A percentile compares a stretch with the other conserved stretches of the same genome.
These are phyloP conservation scores for Lagenaria siceraria DNA, from an alignment of 306 rosid genomes.

Conservation along the genomic window DNA sequence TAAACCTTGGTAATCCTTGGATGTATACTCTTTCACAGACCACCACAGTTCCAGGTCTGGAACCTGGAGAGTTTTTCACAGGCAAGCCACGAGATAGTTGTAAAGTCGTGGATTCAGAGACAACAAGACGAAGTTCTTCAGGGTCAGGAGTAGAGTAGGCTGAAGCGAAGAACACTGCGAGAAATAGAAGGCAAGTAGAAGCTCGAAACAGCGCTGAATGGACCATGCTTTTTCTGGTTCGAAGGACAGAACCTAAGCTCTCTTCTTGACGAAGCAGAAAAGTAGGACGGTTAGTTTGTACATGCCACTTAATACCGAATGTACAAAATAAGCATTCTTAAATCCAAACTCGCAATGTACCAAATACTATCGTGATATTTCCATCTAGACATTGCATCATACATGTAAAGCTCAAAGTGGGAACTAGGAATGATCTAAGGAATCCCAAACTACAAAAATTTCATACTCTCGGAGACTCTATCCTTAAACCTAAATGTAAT, in stretches of 20 bases:
- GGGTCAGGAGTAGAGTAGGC: not conserved
- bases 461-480: not conserved
- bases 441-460: not conserved
- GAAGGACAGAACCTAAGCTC: not conserved
- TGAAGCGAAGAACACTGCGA: not conserved
- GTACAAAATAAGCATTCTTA: not conserved
- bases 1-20: slow-evolving; percentile 50
- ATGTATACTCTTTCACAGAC: slow-evolving; percentile 58
- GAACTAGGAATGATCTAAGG: not conserved
- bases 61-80: slow-evolving; percentile 51
- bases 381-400: not conserved
- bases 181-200: not conserved
- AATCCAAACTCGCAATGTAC: not conserved
- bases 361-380: not conserved
- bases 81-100: slow-evolving; percentile 43
- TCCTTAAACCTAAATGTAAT: not conserved
- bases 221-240: not conserved
- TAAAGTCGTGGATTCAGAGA: slow-evolving; percentile 29
- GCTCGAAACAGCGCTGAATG: not conserved
- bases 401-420: not conserved
- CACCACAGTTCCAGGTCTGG: slow-evolving; percentile 44
- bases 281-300: not conserved
- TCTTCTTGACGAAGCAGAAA: not conserved
- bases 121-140: slow-evolving; percentile 12
- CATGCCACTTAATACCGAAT: not conserved